These are phyloP conservation scores for Diaporthe batatas DNA, from an alignment of 2,329 filamentous ascomycete genomes.

Conservation along the genomic window DNA sequence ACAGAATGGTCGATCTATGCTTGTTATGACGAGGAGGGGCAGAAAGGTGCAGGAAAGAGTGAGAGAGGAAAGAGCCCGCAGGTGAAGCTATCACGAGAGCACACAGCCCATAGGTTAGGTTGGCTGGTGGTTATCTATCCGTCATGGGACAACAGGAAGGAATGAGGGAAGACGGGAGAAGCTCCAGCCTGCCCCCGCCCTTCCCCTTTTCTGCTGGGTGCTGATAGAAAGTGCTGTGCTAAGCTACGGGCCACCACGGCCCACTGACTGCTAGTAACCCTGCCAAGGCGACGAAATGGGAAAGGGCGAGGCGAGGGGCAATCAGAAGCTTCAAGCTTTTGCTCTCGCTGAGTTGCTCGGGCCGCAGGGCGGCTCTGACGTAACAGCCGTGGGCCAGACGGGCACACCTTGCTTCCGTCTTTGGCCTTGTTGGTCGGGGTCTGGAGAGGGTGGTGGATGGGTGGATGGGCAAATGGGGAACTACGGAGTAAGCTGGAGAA, in stretches of 20 bases:
- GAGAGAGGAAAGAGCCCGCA: too few species aligned
- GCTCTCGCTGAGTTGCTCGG: slow-evolving; percentile 25
- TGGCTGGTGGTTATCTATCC: too few species aligned
- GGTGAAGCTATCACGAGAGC: slow-evolving; percentile 3
- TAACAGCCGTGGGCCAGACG: not conserved
- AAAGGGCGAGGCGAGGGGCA: slow-evolving; percentile 8
- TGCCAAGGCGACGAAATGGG: not conserved
- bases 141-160: too few species aligned
- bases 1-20: not conserved
- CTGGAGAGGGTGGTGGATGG: not conserved
- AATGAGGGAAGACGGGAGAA: too few species aligned
- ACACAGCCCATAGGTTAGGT: too few species aligned
- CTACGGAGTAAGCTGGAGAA: slow-evolving; percentile 18
- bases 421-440: slow-evolving; percentile 6
- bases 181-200: not conserved
- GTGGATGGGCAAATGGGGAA: not conserved
- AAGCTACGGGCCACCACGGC: too few species aligned
- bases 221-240: not conserved
- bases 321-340: slow-evolving; percentile 9
- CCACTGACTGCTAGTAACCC: not conserved
- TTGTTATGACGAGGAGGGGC: not conserved
- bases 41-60: not conserved
- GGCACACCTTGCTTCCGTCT: not conserved
- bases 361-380: slow-evolving; percentile 22
- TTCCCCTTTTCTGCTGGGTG: not conserved